phyloP scores from a whole-genome alignment of 164 flowering plant species.

The grape (Vitis vinifera) region DNA sequence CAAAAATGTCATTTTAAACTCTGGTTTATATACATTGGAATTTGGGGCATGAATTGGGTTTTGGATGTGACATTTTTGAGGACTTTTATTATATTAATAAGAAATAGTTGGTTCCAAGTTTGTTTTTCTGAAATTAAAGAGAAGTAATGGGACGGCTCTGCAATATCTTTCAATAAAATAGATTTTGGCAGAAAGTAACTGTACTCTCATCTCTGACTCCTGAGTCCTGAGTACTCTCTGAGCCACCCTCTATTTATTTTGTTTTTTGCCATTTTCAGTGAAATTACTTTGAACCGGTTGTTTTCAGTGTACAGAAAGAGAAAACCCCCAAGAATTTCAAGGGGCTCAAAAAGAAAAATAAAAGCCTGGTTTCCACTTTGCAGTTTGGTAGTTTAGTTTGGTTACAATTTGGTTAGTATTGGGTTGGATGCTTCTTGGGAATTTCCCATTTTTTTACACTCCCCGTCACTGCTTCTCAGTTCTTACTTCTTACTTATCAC shows the following conservation, averaged over 20 bases:
- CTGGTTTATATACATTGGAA: too few species aligned
- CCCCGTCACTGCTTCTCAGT: too few species aligned
- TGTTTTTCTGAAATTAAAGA: neutral
- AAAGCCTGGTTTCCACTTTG: too few species aligned
- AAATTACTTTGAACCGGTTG: neutral
- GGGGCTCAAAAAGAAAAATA: neutral
- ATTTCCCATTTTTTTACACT: neutral
- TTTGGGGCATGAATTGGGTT: neutral
- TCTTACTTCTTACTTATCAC: too few species aligned
- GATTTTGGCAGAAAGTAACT: neutral
- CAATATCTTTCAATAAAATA: neutral
- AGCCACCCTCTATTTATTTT: neutral
- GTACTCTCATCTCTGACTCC: too few species aligned
- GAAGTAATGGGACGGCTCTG: neutral
- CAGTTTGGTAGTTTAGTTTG: neutral
- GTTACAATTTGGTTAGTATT: neutral
- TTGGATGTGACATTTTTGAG: slow-evolving; percentile 10
- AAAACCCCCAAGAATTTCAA: neutral
- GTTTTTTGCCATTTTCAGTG: slow-evolving; percentile 6
- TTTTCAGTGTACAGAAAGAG: neutral
- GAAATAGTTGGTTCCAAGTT: neutral
- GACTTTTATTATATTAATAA: neutral
- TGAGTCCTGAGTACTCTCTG: too few species aligned
- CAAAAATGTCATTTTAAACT: too few species aligned
- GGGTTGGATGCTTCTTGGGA: neutral